A percentile compares a stretch with the other conserved stretches of the same genome.
Evolutionary conservation across 2,329 filamentous ascomycete species (phyloP).

Genomic region (Fusarium drepaniforme): DNA sequence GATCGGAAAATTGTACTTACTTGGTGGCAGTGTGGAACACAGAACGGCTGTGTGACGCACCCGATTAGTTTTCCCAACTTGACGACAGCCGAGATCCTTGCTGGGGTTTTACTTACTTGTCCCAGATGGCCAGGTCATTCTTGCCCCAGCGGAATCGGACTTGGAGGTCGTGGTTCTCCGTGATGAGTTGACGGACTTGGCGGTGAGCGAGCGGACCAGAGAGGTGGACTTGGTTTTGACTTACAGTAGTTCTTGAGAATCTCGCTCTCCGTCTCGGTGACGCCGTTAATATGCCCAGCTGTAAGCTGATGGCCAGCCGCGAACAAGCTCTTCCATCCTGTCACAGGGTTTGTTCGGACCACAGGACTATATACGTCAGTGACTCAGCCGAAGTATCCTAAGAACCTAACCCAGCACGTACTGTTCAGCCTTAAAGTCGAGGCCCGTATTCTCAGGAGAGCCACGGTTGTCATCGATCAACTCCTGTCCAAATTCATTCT

Average conservation of each 20-base stretch:
- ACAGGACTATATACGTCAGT: slow-evolving; percentile 10
- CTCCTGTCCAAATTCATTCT: background rate
- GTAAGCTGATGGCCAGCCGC: slow-evolving; percentile 12
- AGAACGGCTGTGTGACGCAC: slow-evolving; percentile 9
- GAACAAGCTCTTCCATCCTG: slow-evolving; percentile 30
- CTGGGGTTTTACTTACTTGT: slow-evolving; percentile 4
- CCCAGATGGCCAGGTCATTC: slow-evolving; percentile 3
- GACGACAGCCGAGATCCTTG: background rate
- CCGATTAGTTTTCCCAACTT: slow-evolving; percentile 9
- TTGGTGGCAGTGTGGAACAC: slow-evolving; percentile 30
- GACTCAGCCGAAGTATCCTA: too few species aligned
- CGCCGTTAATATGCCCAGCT: slow-evolving; percentile 12
- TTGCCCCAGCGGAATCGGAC: background rate
- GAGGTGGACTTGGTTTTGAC: background rate
- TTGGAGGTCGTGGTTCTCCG: background rate
- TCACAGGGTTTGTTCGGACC: slow-evolving; percentile 27
- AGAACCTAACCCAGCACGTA: too few species aligned
- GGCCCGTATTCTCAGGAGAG: slow-evolving; percentile 19
- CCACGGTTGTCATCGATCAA: slow-evolving; percentile 21
- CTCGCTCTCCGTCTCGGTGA: slow-evolving; percentile 11
- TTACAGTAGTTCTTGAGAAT: slow-evolving; percentile 22
- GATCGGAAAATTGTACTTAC: slow-evolving; percentile 35
- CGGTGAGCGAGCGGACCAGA: background rate
- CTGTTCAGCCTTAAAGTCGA: slow-evolving; percentile 23
- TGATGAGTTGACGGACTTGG: background rate